These are phyloP conservation scores for Lolium rigidum DNA, from an alignment of 176 grass and related monocot species.

Conservation along the genomic window DNA sequence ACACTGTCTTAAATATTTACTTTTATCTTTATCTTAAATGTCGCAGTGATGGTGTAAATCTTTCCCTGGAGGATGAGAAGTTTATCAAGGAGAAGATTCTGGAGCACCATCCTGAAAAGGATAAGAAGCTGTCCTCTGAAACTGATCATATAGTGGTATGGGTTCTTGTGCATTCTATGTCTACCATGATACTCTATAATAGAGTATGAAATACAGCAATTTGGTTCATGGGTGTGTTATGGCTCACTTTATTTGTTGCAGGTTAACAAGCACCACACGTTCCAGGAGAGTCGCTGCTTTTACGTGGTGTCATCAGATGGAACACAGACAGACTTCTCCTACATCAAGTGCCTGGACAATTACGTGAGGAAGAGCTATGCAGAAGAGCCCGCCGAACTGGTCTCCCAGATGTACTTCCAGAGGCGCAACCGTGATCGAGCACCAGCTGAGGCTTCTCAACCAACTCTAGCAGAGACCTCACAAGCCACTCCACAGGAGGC, in stretches of 20 bases:
- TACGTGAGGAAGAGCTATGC: constrained; percentile 62
- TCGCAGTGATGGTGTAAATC: constrained; percentile 64
- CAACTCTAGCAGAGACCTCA: not conserved
- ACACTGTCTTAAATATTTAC: constrained; percentile 15
- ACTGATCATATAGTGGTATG: constrained; percentile 82
- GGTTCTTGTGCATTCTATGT: not conserved
- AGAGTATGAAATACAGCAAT: not conserved
- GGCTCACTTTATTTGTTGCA: constrained; percentile 36
- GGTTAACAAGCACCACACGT: constrained; percentile 68
- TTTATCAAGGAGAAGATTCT: constrained; percentile 81
- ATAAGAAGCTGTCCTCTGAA: constrained; percentile 65
- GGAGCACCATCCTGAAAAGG: constrained; percentile 82
- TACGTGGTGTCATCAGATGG: constrained; percentile 79
- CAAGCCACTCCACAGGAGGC: constrained; percentile 27
- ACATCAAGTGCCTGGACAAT: constrained; percentile 80
- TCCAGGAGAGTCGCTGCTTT: constrained; percentile 63
- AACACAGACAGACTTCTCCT: constrained; percentile 71
- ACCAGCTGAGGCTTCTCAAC: constrained; percentile 19
- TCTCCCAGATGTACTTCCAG: constrained; percentile 67
- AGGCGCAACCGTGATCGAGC: constrained; percentile 27
- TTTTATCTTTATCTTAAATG: constrained; percentile 42
- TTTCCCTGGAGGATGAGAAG: constrained; percentile 69
- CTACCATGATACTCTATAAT: not conserved
- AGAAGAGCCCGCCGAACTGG: constrained; percentile 60
- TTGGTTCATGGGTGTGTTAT: constrained; percentile 3